Evolutionary conservation across 805 yeast species (phyloP), one percentile per base, ranked within the genome.

Genomic region (Lachancea lanzarotensis): DNA sequence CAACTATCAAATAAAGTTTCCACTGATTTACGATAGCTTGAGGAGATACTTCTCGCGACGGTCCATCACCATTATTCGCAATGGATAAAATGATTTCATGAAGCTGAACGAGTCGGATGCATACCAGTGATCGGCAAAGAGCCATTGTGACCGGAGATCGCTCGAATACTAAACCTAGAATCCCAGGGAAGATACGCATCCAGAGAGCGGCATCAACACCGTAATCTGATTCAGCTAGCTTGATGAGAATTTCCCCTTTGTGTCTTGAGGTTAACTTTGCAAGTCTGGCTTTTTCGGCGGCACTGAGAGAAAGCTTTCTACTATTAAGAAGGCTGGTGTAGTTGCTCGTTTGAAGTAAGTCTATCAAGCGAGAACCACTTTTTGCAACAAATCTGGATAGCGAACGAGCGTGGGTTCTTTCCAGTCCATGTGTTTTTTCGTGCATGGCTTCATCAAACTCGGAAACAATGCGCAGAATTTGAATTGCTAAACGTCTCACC

Each of bases 201-300:
- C 98, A 93, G n/a, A 93, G 68, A 0, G 98, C 95, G 1, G 95
- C 81, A 66, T 93, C 98, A 9, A 93, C 90, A 1, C 98, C 97
- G 57, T 90, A 85, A 47, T 84, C 95, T 1, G 95, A 84, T 52
- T 87, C 96, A 0, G 96, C 96, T 6, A 93, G 68, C 40, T 80
- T 75, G 0, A 84, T 70, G n/a, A 95, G 65, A 2, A 87, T 73
- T 20, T 84, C 85, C 48, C 77, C 80, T 52, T 81, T 76, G 46
- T 75, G 75, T 53, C 66, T 76, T 42, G 62, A 63, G 49, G 71
- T 77, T 30, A 93, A 65, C 53, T 84, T 84, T 1, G 79, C 57
- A 13, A 90, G 66, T 32, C 97, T 68, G 16, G 79, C 76, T 38
- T 83, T 72, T 62, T 95, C 98, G 1, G 96, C 90, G 30, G 81